A percentile compares a stretch with the other conserved stretches of the same genome.
phyloP scores from a whole-genome alignment of 148 eudicot genomes.

The Pouteria glomerata region DNA sequence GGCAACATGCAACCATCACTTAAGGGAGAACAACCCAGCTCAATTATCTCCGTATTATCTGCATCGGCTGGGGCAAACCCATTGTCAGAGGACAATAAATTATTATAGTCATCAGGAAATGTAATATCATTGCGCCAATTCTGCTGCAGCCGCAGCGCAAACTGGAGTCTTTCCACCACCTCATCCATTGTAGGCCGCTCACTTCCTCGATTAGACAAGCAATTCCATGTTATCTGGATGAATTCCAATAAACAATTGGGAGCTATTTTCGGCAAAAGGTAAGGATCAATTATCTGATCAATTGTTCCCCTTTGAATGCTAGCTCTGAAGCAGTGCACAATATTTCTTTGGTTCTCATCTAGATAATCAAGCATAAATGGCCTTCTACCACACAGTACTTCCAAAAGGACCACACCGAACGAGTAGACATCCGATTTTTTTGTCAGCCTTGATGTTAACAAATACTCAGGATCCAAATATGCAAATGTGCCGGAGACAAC shows the following conservation, averaged over 20 bases:
- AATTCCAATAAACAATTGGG: not conserved
- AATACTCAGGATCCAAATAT: not conserved
- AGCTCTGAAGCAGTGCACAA: not conserved
- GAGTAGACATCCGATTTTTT: not conserved
- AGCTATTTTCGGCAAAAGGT: not conserved
- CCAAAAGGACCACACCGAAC: not conserved
- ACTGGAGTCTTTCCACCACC: slow-evolving; percentile 1
- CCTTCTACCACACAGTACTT: not conserved
- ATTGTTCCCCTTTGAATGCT: not conserved
- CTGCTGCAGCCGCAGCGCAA: slow-evolving; percentile 8
- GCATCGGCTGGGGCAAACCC: no score
- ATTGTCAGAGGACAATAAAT: no score
- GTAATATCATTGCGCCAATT: not conserved
- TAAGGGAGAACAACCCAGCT: no score
- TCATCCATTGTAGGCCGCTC: slow-evolving; percentile 12
- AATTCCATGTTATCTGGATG: slow-evolving; percentile 4
- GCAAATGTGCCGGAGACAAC: not conserved
- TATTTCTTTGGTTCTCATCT: not conserved
- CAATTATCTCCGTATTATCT: no score
- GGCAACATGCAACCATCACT: no score
- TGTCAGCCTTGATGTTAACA: not conserved
- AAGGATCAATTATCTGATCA: not conserved
- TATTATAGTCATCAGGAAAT: no score
- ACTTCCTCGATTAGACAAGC: not conserved
- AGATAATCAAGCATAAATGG: no score